These are phyloP conservation scores for Globisporangium parvum DNA, from an alignment of 352 stramenopile species.

Conservation along the genomic window DNA sequence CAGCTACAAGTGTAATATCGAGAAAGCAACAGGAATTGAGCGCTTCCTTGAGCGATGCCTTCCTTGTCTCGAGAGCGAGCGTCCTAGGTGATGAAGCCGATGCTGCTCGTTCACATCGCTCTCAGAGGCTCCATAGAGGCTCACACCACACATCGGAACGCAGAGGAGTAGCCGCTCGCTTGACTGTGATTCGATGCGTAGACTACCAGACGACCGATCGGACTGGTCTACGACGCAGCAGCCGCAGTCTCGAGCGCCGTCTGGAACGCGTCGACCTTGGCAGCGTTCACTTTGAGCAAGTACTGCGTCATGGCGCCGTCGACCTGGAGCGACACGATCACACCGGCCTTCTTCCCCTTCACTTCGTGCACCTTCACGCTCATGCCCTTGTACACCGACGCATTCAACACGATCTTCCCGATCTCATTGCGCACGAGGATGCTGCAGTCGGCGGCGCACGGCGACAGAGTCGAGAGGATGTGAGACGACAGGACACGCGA, in stretches of 20 bases:
- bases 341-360: slow-evolving; percentile 77
- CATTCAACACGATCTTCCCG: slow-evolving; percentile 85
- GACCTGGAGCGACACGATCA: slow-evolving; percentile 57
- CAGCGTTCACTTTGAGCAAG: slow-evolving; percentile 67
- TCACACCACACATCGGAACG: no score
- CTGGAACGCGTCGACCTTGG: slow-evolving; percentile 62
- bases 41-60: no score
- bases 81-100: no score
- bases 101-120: no score
- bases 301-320: slow-evolving; percentile 58
- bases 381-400: slow-evolving; percentile 76
- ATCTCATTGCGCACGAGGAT: slow-evolving; percentile 83
- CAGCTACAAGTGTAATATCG: no score
- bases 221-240: background rate
- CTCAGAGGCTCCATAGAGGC: no score
- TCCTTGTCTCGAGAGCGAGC: no score
- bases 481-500: background rate
- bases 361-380: slow-evolving; percentile 47
- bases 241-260: slow-evolving; percentile 35
- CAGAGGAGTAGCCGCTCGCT: no score
- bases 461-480: background rate
- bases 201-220: no score
- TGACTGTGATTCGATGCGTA: no score
- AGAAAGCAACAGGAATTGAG: no score
- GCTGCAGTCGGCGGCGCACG: slow-evolving; percentile 21